Base-by-base conservation (phyloP, 495 filamentous ascomycete species). In the Physcia stellaris region DNA sequence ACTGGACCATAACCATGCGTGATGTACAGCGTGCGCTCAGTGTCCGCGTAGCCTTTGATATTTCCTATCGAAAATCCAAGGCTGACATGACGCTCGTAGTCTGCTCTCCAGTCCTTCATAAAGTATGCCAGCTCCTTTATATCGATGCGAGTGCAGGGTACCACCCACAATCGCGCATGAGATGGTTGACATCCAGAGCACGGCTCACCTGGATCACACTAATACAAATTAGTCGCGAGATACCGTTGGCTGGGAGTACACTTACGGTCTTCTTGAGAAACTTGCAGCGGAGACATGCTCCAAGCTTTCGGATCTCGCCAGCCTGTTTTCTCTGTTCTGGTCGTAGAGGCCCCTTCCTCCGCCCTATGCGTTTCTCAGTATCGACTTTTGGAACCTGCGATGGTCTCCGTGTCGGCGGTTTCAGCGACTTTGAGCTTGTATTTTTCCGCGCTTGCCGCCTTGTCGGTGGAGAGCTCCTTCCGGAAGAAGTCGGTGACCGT, bases 101-200 rank as follows among this genome's bases (percentile, higher is more conserved):
- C 86, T 12, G 83, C 86, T 61, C 82, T 88, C 86, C 85, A 94
- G 58, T 93, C 86, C 68, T 94, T 93, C 83, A 93, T 88, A 67
- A 94, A 94, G 52, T 86, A 93, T 22, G 73, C 83, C 52, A 94
- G 90, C 47, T 94, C 86, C 68, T 93, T 92, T 64, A 94, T 94
- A 54, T 93, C 86, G 45, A 94, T 93, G 19, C 86, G 79, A 11
- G 86, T 94, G 62, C 86, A 94, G 24, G 86, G 86, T 17, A 94
- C 86, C 57, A 93, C 84, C 86, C 86, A 94, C 29, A 94, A 66
- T 39, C 86, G 76, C 32, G 86, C 85, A 54, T 94, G 86, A 4
- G 86, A 86, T 12, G 86, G 86, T 58, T 90, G 81, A 64, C 86
- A 94, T 15, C 86, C 86, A 50, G 75, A 79, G 59, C 86, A 94